Base-by-base conservation (phyloP, 2,329 filamentous ascomycete species). In the Colletotrichum musae region DNA sequence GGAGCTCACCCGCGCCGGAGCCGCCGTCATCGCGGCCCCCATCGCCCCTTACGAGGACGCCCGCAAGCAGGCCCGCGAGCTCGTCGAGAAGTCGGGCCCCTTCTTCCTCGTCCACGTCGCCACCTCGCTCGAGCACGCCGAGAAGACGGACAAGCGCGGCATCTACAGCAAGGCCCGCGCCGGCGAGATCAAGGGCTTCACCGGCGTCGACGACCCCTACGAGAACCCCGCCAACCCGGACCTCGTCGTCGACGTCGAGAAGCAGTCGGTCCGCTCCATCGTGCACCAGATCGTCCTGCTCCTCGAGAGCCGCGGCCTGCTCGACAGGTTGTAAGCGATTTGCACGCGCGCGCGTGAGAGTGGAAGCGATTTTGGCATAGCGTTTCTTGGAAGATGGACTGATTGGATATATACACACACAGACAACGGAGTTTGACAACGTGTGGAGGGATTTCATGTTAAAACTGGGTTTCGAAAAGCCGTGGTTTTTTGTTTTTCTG, bases 111-210 rank as follows among this genome's bases (percentile, higher is more conserved):
- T 99, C 58, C 96, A 99, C 84, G 95, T 99, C 58, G 94, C 94
- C 48, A 99, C 96, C 54, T 91, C 94, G 28, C 91, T 99, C 72
- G 95, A 97, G 84, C 90, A 95, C 85, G 93, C 92, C 79, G 96
- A 99, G 88, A 94, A 93, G 89, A 98, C 94, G 36, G 96, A 99
- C 83, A 95, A 94, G 86, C 89, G 92, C 71, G 96, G 96, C 70
- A 91, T 97, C 78, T 99, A 98, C 83, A 88, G 88, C 73, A 89
- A 90, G 80, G 96, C 96, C 48, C 89, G 96, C 72, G 88, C 87
- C 21, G 96, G 96, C 68, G 93, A 97, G 85, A 97, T 99, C 83
- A 96, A 95, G 90, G 95, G 95, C 73, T 99, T 99, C 88, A 99
- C 96, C 7, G 96, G 96, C 77, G 94, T 99, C 66, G 95, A 98